Evolutionary conservation across 2,329 filamentous ascomycete species (phyloP).

Genomic region (Capronia americana): DNA sequence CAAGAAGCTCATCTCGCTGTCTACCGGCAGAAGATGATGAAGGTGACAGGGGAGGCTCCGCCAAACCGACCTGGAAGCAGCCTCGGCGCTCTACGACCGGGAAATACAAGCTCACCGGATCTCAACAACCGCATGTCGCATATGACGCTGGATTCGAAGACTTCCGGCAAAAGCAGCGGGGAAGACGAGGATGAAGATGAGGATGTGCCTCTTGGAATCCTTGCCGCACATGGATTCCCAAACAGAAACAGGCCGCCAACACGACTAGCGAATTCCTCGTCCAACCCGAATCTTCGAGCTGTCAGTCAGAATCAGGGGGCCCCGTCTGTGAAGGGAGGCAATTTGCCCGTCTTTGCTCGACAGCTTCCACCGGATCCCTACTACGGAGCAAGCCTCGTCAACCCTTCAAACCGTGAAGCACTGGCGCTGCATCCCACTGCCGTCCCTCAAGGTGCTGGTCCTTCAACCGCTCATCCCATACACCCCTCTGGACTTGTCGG

Average conservation of each 20-base stretch:
- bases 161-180: slow-evolving; percentile 48
- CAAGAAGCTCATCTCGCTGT: slow-evolving; percentile 90
- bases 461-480: slow-evolving; percentile 41
- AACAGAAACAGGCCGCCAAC: slow-evolving; percentile 76
- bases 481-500: slow-evolving; percentile 83
- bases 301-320: slow-evolving; percentile 59
- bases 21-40: slow-evolving; percentile 96
- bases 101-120: slow-evolving; percentile 30
- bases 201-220: slow-evolving; percentile 82
- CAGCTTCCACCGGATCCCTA: slow-evolving; percentile 86
- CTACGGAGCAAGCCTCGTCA: slow-evolving; percentile 76
- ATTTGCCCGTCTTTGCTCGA: slow-evolving; percentile 80
- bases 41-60: slow-evolving; percentile 81
- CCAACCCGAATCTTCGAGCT: slow-evolving; percentile 69
- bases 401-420: slow-evolving; percentile 74
- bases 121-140: slow-evolving; percentile 48
- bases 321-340: slow-evolving; percentile 61
- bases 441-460: slow-evolving; percentile 29
- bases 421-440: slow-evolving; percentile 66
- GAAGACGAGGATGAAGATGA: slow-evolving; percentile 76
- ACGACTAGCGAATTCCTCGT: slow-evolving; percentile 67
- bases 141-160: slow-evolving; percentile 44
- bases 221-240: slow-evolving; percentile 88
- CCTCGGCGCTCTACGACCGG: slow-evolving; percentile 17
- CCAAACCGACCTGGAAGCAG: slow-evolving; percentile 53